Evolutionary conservation across 2,329 filamentous ascomycete genomes (phyloP).

Genomic region (Lachnellula cervina): DNA sequence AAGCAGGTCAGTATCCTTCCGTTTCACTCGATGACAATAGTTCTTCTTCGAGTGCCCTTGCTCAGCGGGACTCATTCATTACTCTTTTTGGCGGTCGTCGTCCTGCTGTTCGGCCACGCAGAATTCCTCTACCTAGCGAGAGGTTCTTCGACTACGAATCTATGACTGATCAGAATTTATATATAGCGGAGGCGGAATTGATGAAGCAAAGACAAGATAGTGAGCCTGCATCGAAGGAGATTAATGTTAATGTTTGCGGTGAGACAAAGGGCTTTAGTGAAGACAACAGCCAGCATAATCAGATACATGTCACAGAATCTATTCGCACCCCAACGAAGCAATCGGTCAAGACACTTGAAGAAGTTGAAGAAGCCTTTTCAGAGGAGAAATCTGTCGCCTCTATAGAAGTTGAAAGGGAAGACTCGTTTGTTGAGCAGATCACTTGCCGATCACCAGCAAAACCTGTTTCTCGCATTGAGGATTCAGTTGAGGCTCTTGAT

Average conservation of each 20-base stretch:
- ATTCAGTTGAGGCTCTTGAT: slow-evolving; percentile 59
- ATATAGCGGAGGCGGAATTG: slow-evolving; percentile 23
- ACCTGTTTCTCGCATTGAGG: slow-evolving; percentile 49
- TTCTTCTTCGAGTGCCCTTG: slow-evolving; percentile 3
- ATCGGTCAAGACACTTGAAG: slow-evolving; percentile 24
- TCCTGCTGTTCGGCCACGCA: slow-evolving; percentile 7
- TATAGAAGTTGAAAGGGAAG: slow-evolving; percentile 20
- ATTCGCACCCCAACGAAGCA: slow-evolving; percentile 4
- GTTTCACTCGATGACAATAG: slow-evolving; percentile 8
- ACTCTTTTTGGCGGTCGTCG: slow-evolving; percentile 12
- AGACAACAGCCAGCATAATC: not conserved
- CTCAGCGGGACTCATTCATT: not conserved
- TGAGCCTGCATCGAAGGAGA: not conserved
- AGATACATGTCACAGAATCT: not conserved
- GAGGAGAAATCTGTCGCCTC: slow-evolving; percentile 2
- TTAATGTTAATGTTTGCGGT: not conserved
- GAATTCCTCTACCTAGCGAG: slow-evolving; percentile 2
- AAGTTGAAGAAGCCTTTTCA: slow-evolving; percentile 22
- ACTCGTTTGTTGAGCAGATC: slow-evolving; percentile 36
- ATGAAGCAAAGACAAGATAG: slow-evolving; percentile 6
- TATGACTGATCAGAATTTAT: slow-evolving; percentile 19
- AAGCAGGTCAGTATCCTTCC: slow-evolving; percentile 31
- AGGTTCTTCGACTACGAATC: not conserved
- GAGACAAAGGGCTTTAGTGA: not conserved
- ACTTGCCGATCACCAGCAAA: slow-evolving; percentile 35